Conservation (phyloP, 495 filamentous ascomycete genomes). For the Penicillium herquei region DNA sequence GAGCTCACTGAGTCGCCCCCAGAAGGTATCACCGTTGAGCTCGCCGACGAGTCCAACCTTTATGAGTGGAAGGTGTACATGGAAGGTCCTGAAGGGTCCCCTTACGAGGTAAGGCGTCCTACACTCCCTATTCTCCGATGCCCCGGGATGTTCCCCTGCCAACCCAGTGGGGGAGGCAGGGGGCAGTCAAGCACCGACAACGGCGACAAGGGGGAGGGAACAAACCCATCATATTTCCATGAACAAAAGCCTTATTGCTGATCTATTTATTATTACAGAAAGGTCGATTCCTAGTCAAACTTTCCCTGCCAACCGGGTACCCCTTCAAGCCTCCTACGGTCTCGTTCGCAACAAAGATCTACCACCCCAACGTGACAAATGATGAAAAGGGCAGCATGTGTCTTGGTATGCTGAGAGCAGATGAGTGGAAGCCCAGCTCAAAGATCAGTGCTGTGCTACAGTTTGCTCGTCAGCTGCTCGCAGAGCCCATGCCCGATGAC, state of each 20-base stretch:
- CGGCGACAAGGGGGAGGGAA: too few species aligned
- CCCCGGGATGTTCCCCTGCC: not conserved
- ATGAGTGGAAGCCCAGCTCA: conserved; percentile 92
- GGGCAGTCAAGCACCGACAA: too few species aligned
- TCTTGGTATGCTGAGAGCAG: conserved; percentile 78
- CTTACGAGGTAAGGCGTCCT: conserved; percentile 58
- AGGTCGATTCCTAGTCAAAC: conserved; percentile 73
- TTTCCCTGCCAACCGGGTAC: conserved; percentile 80
- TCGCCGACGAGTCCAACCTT: conserved; percentile 71
- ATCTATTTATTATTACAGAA: conserved; percentile 43
- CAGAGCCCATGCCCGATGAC: conserved; percentile 92
- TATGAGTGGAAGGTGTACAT: conserved; percentile 82
- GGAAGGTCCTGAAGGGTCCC: conserved; percentile 67
- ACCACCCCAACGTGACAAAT: conserved; percentile 97
- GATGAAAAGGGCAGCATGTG: conserved; percentile 92
- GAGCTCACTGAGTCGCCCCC: conserved; percentile 67
- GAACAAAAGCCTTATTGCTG: not conserved
- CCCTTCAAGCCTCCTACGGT: conserved; percentile 91
- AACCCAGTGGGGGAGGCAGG: not conserved
- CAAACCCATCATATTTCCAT: too few species aligned
- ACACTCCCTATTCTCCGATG: not conserved
- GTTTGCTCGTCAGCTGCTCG: conserved; percentile 72
- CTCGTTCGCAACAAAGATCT: conserved; percentile 91
- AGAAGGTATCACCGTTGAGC: conserved; percentile 59
- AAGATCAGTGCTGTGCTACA: conserved; percentile 75